Percentiles rank a stretch among this genome's conserved stretches.
phyloP scores from a whole-genome alignment of 495 filamentous ascomycete genomes.

The Neurospora hispaniola region DNA sequence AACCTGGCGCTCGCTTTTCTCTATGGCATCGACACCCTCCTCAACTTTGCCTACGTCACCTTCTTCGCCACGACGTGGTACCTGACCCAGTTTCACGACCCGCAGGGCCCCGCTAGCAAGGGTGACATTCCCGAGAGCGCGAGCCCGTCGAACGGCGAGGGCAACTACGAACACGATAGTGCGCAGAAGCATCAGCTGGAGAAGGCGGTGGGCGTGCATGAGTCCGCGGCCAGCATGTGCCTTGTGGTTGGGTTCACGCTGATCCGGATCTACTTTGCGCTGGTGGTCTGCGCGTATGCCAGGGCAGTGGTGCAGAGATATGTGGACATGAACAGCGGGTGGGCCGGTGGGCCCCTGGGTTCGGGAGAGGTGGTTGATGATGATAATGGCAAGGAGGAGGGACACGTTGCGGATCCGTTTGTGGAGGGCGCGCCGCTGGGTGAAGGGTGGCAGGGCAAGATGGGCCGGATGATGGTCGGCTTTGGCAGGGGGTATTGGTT shows the following conservation, averaged over 20 bases:
- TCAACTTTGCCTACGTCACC: conserved; percentile 68
- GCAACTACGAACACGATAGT: conserved; percentile 1
- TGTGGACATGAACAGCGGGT: conserved; percentile 35
- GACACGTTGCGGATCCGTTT: conserved; percentile 60
- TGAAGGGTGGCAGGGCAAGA: conserved; percentile 62
- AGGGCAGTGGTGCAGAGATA: conserved; percentile 56
- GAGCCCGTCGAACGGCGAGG: conserved; percentile 14
- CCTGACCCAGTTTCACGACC: conserved; percentile 45
- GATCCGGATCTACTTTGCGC: conserved; percentile 63
- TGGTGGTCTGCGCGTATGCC: conserved; percentile 73
- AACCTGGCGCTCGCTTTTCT: conserved; percentile 63
- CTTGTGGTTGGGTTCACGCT: conserved; percentile 62
- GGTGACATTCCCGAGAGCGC: conserved; percentile 4
- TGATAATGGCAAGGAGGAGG: conserved; percentile 23
- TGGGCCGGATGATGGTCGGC: conserved; percentile 62
- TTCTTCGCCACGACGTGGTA: conserved; percentile 80
- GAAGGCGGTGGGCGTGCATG: conserved; percentile 49
- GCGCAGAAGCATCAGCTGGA: background rate
- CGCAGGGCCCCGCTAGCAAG: conserved; percentile 2
- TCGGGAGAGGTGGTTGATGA: conserved; percentile 6
- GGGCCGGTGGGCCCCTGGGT: conserved; percentile 14
- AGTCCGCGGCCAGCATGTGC: conserved; percentile 63
- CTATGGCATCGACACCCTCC: conserved; percentile 66
- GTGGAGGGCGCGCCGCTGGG: conserved; percentile 54
- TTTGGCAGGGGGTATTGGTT: conserved; percentile 70